Evolutionary conservation across 768 basidiomycete genomes (phyloP).

Genomic region (Jaapia argillacea): DNA sequence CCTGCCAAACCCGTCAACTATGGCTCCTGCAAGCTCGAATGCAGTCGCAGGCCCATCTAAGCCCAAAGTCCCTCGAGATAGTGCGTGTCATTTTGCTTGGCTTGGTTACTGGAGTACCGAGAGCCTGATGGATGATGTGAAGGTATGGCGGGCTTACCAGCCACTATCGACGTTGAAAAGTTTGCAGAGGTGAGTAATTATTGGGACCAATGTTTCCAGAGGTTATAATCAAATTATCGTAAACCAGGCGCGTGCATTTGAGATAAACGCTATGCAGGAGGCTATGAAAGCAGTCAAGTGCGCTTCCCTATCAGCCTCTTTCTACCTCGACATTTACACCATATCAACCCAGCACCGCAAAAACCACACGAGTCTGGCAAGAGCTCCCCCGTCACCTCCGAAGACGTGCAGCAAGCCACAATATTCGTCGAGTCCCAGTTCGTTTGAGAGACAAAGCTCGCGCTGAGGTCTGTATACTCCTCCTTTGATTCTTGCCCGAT

Average conservation of each 20-base stretch:
- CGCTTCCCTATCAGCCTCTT: no score
- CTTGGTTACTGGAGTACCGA: no score
- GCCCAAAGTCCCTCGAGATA: conserved; percentile 28
- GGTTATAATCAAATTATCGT: conserved; percentile 2
- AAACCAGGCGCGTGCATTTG: conserved; percentile 69
- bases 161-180: conserved; percentile 75
- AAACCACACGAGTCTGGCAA: conserved; percentile 85
- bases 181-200: conserved; percentile 61
- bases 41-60: conserved; percentile 30
- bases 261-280: conserved; percentile 83
- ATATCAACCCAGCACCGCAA: conserved; percentile 43
- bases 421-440: conserved; percentile 84
- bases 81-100: background rate
- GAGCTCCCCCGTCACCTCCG: conserved; percentile 86
- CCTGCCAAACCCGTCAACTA: conserved; percentile 29
- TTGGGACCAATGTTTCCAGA: background rate
- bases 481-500: no score
- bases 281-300: conserved; percentile 78
- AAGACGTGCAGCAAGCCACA: conserved; percentile 89
- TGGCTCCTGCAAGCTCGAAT: conserved; percentile 11
- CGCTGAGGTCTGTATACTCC: conserved; percentile 75
- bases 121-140: background rate
- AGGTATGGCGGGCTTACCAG: conserved; percentile 58
- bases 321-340: no score
- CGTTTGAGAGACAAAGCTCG: conserved; percentile 74